These are phyloP conservation scores for Amoeboaphelidium occidentale DNA, from an alignment of 371 early-diverging fungal genomes.

Conservation along the genomic window DNA sequence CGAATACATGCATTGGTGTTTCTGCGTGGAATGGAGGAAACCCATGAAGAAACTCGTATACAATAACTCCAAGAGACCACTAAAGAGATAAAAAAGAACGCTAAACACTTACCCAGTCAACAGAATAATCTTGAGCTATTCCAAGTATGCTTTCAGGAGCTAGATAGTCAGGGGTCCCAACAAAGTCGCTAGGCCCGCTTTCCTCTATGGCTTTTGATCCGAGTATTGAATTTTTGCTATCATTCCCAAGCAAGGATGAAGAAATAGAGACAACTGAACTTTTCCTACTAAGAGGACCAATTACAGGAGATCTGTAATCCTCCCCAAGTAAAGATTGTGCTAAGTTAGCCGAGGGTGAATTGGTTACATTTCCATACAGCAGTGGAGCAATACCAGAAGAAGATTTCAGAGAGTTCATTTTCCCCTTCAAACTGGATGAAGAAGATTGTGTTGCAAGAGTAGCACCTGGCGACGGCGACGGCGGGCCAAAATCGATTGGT, in stretches of 20 bases:
- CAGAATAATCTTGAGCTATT: slow-evolving; percentile 52
- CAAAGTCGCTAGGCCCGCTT: slow-evolving; percentile 11
- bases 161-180: slow-evolving; percentile 94
- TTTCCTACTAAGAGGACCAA: too few species aligned
- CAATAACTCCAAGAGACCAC: slow-evolving; percentile 76
- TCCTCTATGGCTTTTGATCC: background rate
- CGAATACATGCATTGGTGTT: slow-evolving; percentile 52
- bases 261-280: too few species aligned
- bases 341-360: too few species aligned
- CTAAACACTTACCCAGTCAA: slow-evolving; percentile 49
- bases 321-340: too few species aligned
- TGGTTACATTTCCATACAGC: too few species aligned
- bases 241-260: too few species aligned
- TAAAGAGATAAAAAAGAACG: slow-evolving; percentile 7
- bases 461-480: too few species aligned
- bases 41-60: slow-evolving; percentile 72
- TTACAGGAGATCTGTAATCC: too few species aligned
- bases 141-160: slow-evolving; percentile 83
- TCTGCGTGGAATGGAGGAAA: slow-evolving; percentile 69
- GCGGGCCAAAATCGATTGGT: too few species aligned
- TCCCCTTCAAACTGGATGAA: background rate
- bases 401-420: background rate
- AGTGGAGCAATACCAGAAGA: too few species aligned
- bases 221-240: background rate
- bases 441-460: too few species aligned